These are phyloP conservation scores for Yamadazyma kanchanaburiensis DNA, from an alignment of 1,139 yeast species.

Conservation along the genomic window DNA sequence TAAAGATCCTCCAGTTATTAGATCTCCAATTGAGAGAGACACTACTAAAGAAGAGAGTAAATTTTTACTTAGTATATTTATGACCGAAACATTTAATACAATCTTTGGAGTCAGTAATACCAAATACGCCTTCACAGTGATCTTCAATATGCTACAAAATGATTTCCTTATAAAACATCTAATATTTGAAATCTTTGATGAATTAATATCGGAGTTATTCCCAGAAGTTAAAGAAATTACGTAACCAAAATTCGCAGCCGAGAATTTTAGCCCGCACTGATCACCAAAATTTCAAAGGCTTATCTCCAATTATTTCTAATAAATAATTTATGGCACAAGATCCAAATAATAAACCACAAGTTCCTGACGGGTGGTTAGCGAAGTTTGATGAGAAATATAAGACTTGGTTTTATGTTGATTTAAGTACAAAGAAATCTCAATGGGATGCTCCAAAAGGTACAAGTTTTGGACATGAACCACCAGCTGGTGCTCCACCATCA, in stretches of 20 bases:
- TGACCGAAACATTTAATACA: constrained; percentile 66
- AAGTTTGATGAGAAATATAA: constrained; percentile 78
- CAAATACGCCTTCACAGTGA: constrained; percentile 53
- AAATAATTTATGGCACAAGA: constrained; percentile 6
- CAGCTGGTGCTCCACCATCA: constrained; percentile 32
- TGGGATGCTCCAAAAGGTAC: constrained; percentile 86
- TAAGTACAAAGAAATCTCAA: constrained; percentile 72
- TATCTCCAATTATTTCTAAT: constrained; percentile 1
- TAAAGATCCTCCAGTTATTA: constrained; percentile 37
- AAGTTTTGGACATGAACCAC: constrained; percentile 25
- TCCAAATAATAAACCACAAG: constrained; percentile 17
- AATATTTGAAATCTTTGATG: constrained; percentile 48
- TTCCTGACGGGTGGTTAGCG: constrained; percentile 85
- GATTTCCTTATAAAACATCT: constrained; percentile 67
- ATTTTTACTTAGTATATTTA: constrained; percentile 50
- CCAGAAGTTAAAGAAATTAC: constrained; percentile 16
- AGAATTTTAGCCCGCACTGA: neutral
- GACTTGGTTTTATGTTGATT: constrained; percentile 74
- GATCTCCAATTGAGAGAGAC: constrained; percentile 52
- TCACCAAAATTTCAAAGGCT: neutral
- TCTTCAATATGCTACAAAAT: constrained; percentile 73
- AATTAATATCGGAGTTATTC: constrained; percentile 23
- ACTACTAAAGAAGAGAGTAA: constrained; percentile 59
- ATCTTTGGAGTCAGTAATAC: constrained; percentile 72
- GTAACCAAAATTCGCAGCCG: neutral